Percentiles rank a stretch among this genome's conserved stretches.
Evolutionary conservation across 352 stramenopile species (phyloP).

Genomic region (Globisporangium megalacanthum): DNA sequence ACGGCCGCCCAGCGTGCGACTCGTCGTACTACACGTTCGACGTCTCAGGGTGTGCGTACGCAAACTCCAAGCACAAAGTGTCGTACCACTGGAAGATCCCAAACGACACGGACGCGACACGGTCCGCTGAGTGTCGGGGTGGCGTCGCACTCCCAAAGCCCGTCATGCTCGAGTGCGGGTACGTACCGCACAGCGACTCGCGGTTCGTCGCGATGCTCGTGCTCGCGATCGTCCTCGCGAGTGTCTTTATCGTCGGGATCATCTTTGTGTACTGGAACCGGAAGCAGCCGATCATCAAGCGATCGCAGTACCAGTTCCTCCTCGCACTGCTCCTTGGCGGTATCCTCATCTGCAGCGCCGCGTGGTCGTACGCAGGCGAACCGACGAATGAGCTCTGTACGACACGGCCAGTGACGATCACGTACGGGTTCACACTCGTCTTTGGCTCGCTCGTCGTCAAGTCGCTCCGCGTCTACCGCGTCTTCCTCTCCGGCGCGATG

Average conservation of each 20-base stretch:
- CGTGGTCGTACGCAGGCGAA: slow-evolving; percentile 32
- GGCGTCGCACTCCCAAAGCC: slow-evolving; percentile 17
- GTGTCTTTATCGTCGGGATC: slow-evolving; percentile 24
- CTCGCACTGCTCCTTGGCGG: slow-evolving; percentile 43
- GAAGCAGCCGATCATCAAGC: slow-evolving; percentile 45
- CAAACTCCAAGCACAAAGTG: slow-evolving; percentile 18
- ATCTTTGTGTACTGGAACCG: slow-evolving; percentile 32
- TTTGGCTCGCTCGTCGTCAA: slow-evolving; percentile 49
- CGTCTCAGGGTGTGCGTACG: slow-evolving; percentile 23
- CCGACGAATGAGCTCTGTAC: slow-evolving; percentile 46
- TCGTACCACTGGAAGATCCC: slow-evolving; percentile 33
- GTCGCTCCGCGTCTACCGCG: slow-evolving; percentile 44
- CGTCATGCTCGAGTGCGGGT: slow-evolving; percentile 37
- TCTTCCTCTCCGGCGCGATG: slow-evolving; percentile 33
- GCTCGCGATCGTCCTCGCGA: slow-evolving; percentile 15
- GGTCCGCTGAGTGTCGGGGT: slow-evolving; percentile 29
- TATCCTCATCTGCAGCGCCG: slow-evolving; percentile 35
- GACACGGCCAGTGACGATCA: neutral
- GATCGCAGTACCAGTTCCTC: slow-evolving; percentile 64
- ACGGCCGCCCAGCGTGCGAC: slow-evolving; percentile 27
- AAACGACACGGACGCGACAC: slow-evolving; percentile 11
- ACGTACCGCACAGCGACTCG: slow-evolving; percentile 22
- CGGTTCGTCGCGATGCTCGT: neutral
- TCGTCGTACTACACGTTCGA: slow-evolving; percentile 33
- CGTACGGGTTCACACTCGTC: slow-evolving; percentile 35